Evolutionary conservation across 345 rosid genomes (phyloP).

Genomic region (Pistacia integerrima): DNA sequence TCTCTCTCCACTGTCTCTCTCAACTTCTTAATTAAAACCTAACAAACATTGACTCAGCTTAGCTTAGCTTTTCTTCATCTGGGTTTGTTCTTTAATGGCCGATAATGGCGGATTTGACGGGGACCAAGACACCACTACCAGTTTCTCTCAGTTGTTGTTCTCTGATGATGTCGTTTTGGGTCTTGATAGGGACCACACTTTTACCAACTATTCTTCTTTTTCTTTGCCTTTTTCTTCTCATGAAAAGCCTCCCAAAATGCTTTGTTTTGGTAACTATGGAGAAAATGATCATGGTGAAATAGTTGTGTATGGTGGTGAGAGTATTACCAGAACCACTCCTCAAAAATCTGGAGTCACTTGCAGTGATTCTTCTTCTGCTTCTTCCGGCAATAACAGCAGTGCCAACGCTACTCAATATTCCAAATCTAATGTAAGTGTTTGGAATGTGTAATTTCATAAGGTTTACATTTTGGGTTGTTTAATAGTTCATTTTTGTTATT

Average conservation of each 20-base stretch:
- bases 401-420: constrained; percentile 9
- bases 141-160: constrained; percentile 71
- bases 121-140: constrained; percentile 31
- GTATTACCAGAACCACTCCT: constrained; percentile 13
- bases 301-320: constrained; percentile 26
- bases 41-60: background rate
- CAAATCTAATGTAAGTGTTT: constrained; percentile 35
- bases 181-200: constrained; percentile 26
- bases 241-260: constrained; percentile 62
- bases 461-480: background rate
- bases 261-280: constrained; percentile 60
- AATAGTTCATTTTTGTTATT: background rate
- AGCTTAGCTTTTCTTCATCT: background rate
- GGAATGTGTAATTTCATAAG: background rate
- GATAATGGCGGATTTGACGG: constrained; percentile 38
- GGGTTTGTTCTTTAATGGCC: constrained; percentile 39
- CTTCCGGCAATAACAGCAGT: constrained; percentile 34
- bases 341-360: constrained; percentile 44
- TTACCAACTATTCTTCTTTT: constrained; percentile 9
- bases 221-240: constrained; percentile 23
- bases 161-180: constrained; percentile 33
- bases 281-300: constrained; percentile 27
- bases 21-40: background rate
- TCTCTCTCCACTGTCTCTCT: background rate
- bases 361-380: constrained; percentile 46